Percentiles rank a stretch among this genome's conserved stretches.
Conservation (phyloP, 768 basidiomycete species). For the Rhizopogon vulgaris region DNA sequence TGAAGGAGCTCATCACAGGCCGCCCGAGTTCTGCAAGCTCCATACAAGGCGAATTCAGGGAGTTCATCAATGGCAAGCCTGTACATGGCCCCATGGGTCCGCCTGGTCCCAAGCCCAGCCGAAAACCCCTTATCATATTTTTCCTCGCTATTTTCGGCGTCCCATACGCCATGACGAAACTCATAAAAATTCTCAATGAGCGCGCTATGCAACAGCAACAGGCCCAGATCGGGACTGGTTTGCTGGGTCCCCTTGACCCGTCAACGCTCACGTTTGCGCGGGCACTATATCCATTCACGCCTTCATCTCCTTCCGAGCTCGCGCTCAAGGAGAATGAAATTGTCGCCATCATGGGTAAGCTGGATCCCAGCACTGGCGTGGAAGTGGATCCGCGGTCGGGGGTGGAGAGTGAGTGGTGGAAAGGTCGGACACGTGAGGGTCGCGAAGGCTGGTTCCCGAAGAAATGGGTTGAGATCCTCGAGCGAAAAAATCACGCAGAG, state of each 20-base stretch:
- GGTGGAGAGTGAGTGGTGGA: conserved; percentile 82
- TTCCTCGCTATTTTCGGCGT: conserved; percentile 89
- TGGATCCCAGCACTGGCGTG: conserved; percentile 61
- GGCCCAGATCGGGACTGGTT: conserved; percentile 25
- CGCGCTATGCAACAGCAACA: conserved; percentile 48
- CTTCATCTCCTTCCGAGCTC: conserved; percentile 73
- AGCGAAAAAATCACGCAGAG: conserved; percentile 32
- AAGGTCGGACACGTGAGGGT: conserved; percentile 86
- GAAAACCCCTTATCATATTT: conserved; percentile 91
- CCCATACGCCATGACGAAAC: conserved; percentile 88
- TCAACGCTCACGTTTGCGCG: conserved; percentile 78
- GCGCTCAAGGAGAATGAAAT: conserved; percentile 84
- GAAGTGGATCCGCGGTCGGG: conserved; percentile 65
- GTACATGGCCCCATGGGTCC: conserved; percentile 40
- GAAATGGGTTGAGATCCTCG: conserved; percentile 78
- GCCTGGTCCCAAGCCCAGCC: conserved; percentile 57
- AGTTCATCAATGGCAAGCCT: conserved; percentile 64
- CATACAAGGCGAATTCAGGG: conserved; percentile 64
- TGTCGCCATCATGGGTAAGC: conserved; percentile 82
- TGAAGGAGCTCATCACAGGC: conserved; percentile 57
- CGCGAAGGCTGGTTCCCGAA: conserved; percentile 92
- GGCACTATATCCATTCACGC: conserved; percentile 71
- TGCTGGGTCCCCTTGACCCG: conserved; percentile 63
- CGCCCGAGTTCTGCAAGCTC: conserved; percentile 33
- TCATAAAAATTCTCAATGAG: conserved; percentile 71